Conservation (phyloP, 2,329 filamentous ascomycete species). For the Fonsecaea erecta region DNA sequence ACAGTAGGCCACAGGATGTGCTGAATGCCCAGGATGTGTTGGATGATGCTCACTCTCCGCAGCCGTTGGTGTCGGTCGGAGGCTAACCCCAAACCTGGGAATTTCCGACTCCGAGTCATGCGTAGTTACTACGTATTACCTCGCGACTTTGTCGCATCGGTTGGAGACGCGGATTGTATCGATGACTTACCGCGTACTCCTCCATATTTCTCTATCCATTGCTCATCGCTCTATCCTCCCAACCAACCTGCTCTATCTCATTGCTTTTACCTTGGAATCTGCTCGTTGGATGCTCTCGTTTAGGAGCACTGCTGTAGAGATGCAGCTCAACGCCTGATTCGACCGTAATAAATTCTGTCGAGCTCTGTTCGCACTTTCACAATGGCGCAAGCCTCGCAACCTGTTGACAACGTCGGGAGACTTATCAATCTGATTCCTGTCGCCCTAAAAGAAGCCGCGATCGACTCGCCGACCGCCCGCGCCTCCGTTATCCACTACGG, state of each 20-base stretch:
- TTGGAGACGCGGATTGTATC: not conserved
- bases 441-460: slow-evolving; percentile 87
- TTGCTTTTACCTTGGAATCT: not conserved
- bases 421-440: slow-evolving; percentile 67
- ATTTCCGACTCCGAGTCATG: not conserved
- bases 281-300: not conserved
- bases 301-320: not conserved
- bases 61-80: too few species aligned
- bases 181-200: not conserved
- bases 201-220: not conserved
- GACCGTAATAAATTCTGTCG: not conserved
- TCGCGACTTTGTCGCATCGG: not conserved
- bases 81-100: too few species aligned
- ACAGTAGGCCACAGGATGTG: too few species aligned
- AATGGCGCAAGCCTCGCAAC: slow-evolving; percentile 26
- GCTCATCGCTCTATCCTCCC: not conserved
- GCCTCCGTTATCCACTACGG: slow-evolving; percentile 83
- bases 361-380: not conserved
- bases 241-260: not conserved
- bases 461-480: slow-evolving; percentile 95
- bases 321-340: not conserved
- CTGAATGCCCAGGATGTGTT: too few species aligned
- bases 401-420: slow-evolving; percentile 45
- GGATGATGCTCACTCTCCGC: too few species aligned
- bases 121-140: too few species aligned